Base-by-base conservation (phyloP, 2,329 filamentous ascomycete species). In the Neurospora sp. region DNA sequence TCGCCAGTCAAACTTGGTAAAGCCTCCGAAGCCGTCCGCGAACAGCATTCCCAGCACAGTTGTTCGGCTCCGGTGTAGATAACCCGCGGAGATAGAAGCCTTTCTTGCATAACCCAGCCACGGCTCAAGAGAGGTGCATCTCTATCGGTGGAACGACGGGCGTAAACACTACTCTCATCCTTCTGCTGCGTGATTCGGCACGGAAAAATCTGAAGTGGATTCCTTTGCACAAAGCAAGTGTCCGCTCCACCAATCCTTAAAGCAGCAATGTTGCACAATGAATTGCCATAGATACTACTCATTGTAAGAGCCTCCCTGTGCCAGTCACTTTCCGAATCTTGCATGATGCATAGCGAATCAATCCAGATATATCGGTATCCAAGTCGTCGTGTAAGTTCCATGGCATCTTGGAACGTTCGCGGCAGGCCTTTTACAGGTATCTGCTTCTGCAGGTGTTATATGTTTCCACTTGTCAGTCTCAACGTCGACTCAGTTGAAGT, bases 251-350 rank as follows among this genome's bases (percentile, higher is more conserved):
- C 15, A 4, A n/a, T 0, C 0, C 52, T 23, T 3, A 62, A 33
- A 28, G 52, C 52, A 17, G 70, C 43, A n/a, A 71, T 69, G 12
- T 68, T 71, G 3, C 70, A 66, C 23, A 52, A 66, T 1, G 71
- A 67, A 12, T 43, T 65, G 38, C 70, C 67, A 66, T 72, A 72
- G 2, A 71, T 33, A 36, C n/a, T 65, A 38, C 67, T 66, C 71
- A 72, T 72, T 28, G 66, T 68, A n/a, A 70, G 67, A 4, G 71
- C 68, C 67, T 72, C 70, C 4, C 39, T 39, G 15, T 68, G 52
- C 71, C 71, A 72, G n/a, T 72, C 71, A 6, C 57, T 28, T 4
- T 57, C 11, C n/a, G 65, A 68, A 17, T 72, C 67, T 37, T 72
- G 71, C 36, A 71, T n/a, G 6, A 70, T 66, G 15, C 69, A 70